Evolutionary conservation across 495 filamentous ascomycete species (phyloP), one percentile per base, ranked within the genome.

Genomic region (Glutinoglossum americanum): DNA sequence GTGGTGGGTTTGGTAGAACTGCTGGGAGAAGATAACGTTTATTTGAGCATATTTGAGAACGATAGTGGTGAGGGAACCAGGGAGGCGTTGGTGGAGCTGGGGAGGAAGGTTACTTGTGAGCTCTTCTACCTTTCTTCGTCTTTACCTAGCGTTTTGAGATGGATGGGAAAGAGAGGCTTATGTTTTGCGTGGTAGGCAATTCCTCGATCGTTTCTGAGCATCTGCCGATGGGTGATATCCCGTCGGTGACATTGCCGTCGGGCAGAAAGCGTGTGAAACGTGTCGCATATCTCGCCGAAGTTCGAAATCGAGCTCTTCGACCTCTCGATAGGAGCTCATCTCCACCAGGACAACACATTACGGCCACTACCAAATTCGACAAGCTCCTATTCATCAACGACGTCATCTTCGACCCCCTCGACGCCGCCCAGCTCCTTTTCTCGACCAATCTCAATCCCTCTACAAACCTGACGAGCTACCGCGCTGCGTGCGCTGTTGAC

Each of bases 401-500:
- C 64, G 74, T 88, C 27, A 66, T 80, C 21, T 89, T 89, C 67
- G 66, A 81, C 44, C 81, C 86, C 0, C 64, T 81, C 7, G 83
- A 89, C 57, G 80, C 80, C 0, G 70, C 77, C 15, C 81, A 89
- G 47, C 71, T 92, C 5, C 74, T 92, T 15, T 85, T 89, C 66
- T 84, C 80, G 4, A 90, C 86, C 0, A 84, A 89, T 61, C 54
- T 65, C 8, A 74, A 74, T 15, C 65, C 72, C 9, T 72, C 74
- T 6, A 55, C 69, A 23, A 82, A 82, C 23, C 66, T 70, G n/a
- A 65, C 81, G 1, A 65, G 75, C 51, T 89, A 87, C 63, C 76
- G 80, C n/a, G 82, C 84, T n/a, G 85, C 83, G 1, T 92, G 86
- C 62, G 85, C 82, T 2, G 69, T 85, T 6, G 86, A 92, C 65